Percentiles rank a stretch among this genome's conserved stretches.
These are phyloP conservation scores for Colletotrichum australisinense DNA, from an alignment of 2,329 filamentous ascomycete species.

Conservation along the genomic window DNA sequence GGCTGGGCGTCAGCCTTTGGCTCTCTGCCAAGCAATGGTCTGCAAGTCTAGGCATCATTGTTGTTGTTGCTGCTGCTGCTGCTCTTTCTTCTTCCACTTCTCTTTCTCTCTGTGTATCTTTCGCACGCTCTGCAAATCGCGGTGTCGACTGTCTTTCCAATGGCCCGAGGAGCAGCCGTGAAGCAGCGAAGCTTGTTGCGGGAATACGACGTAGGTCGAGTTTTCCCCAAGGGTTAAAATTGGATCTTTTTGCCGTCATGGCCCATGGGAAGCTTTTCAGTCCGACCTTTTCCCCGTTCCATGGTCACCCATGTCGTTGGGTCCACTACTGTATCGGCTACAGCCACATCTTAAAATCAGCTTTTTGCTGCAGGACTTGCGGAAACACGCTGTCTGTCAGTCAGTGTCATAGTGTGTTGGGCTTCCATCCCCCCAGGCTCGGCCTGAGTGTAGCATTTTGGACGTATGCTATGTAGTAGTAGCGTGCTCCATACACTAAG, in stretches of 20 bases:
- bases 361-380: background rate
- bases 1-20: background rate
- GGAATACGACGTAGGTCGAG: background rate
- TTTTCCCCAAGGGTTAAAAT: slow-evolving; percentile 9
- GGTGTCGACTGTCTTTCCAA: background rate
- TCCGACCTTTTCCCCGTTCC: slow-evolving; percentile 6
- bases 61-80: background rate
- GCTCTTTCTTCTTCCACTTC: background rate
- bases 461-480: too few species aligned
- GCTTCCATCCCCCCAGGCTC: background rate
- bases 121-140: background rate
- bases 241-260: slow-evolving; percentile 9
- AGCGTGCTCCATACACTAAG: too few species aligned
- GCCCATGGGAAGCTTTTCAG: background rate
- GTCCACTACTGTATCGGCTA: slow-evolving; percentile 31
- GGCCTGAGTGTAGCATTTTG: slow-evolving; percentile 5
- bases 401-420: background rate
- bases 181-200: background rate
- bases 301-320: slow-evolving; percentile 21
- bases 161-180: slow-evolving; percentile 32
- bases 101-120: background rate
- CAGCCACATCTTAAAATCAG: slow-evolving; percentile 27
- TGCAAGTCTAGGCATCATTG: background rate
- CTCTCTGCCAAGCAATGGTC: background rate
- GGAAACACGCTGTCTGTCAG: background rate